Conservation (phyloP, 371 early-diverging fungal genomes). For the Circinella umbellata region DNA sequence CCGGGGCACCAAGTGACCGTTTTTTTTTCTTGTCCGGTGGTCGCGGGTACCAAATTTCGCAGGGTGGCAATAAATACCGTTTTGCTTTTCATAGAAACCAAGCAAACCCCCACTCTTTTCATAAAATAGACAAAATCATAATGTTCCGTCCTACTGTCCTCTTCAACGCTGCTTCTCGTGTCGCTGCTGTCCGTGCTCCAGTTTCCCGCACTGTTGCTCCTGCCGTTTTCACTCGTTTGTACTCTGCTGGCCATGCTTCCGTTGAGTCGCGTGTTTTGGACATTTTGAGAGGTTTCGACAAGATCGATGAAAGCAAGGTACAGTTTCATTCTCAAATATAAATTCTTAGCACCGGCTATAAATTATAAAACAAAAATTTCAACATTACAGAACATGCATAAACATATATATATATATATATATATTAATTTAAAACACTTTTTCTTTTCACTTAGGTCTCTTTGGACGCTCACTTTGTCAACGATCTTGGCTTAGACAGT, state of each 20-base stretch:
- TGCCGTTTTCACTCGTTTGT: slow-evolving; percentile 54
- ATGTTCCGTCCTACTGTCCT: slow-evolving; percentile 57
- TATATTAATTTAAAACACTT: neutral
- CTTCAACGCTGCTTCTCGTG: slow-evolving; percentile 59
- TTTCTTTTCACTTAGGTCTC: slow-evolving; percentile 64
- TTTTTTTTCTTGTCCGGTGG: neutral
- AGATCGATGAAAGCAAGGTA: slow-evolving; percentile 92
- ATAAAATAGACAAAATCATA: neutral
- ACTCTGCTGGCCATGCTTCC: slow-evolving; percentile 62
- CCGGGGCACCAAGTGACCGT: neutral
- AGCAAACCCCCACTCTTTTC: neutral
- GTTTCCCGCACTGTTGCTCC: slow-evolving; percentile 34
- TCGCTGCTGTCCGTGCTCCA: slow-evolving; percentile 36
- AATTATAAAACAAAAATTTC: neutral
- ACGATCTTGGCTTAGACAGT: slow-evolving; percentile 95
- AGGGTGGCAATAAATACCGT: neutral
- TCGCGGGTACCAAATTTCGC: neutral
- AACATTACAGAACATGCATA: too few relatives aligned
- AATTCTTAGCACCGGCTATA: neutral
- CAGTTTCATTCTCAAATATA: neutral
- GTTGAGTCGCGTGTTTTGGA: slow-evolving; percentile 87
- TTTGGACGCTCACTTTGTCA: slow-evolving; percentile 84
- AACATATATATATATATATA: too few relatives aligned
- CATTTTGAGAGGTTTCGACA: slow-evolving; percentile 92
- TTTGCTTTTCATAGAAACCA: neutral